Conservation (phyloP, 768 basidiomycete genomes). For the Tricholomella constricta region DNA sequence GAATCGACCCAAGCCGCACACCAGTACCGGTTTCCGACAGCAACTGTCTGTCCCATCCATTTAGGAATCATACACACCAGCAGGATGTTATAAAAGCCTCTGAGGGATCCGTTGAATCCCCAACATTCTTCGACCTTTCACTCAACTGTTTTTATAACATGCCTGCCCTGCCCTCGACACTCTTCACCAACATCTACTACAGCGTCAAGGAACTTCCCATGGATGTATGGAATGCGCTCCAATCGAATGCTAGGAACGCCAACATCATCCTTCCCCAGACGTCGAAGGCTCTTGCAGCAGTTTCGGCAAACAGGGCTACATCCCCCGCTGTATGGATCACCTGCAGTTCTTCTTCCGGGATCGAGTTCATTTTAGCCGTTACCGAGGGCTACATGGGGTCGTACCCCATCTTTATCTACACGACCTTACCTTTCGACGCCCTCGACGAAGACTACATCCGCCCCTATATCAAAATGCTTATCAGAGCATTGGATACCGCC, state of each 20-base stretch:
- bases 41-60: conserved; percentile 1
- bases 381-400: conserved; percentile 54
- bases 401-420: conserved; percentile 71
- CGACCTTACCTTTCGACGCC: conserved; percentile 38
- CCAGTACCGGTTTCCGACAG: neutral
- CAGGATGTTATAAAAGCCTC: conserved; percentile 2
- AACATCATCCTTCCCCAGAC: conserved; percentile 44
- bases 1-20: neutral
- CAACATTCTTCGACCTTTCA: neutral
- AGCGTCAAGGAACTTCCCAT: conserved; percentile 38
- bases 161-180: conserved; percentile 12
- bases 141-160: conserved; percentile 2
- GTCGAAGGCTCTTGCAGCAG: conserved; percentile 27
- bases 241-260: conserved; percentile 37
- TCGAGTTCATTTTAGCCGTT: conserved; percentile 61
- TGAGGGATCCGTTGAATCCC: too few relatives aligned
- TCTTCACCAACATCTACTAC: conserved; percentile 20
- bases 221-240: conserved; percentile 38
- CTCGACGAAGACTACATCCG: conserved; percentile 39
- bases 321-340: conserved; percentile 39
- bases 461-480: conserved; percentile 45
- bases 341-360: conserved; percentile 17
- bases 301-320: neutral
- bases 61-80: conserved; percentile 4
- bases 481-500: conserved; percentile 31